Evolutionary conservation across 2,329 filamentous ascomycete species (phyloP), one percentile per base, ranked within the genome.

Genomic region (Colletotrichum tanaceti): DNA sequence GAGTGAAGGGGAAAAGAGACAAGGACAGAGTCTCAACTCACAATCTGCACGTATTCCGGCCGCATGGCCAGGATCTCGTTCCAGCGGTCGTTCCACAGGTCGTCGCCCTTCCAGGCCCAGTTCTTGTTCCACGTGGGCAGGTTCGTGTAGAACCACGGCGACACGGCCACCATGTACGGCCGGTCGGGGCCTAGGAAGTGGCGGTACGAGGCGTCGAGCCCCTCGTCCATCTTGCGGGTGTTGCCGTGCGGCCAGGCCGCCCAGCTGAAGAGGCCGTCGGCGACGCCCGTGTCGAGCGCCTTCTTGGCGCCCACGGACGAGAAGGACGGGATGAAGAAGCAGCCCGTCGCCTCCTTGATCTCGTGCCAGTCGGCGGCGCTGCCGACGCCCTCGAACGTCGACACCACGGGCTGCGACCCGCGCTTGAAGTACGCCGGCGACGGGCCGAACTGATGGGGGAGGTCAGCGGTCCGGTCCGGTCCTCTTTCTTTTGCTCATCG

Each of bases 41-140:
- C 74, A 65, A 83, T 81, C 71, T 79, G 73, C 24, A 87, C 81
- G 13, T 82, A 81, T 38, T 83, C 79, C 0, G 86, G 85, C 49
- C 82, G 74, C 1, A 86, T 39, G 5, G 82, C n/a, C 78, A 83
- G 79, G 78, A 89, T 61, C 83, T 81, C 73, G 18, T 82, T 77
- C 88, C 88, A 90, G 16, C 88, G 84, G 58, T 87, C 79, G 70
- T 82, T 84, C 87, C 89, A 91, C 11, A 90, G 75, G 63, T 84
- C 80, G 71, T 90, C 88, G 16, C 86, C 85, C 32, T 83, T 82
- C 81, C 86, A 90, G 5, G 89, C 79, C 87, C 88, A 91, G 73
- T 89, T 88, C 77, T 90, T 90, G 50, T 79, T 76, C 73, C 82
- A 89, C 9, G 79, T 78, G 0, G 85, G 83, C 4, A 89, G 77